Base-by-base conservation (phyloP, 441 rosid genomes). In the Pelargonium myrrhifolium region DNA sequence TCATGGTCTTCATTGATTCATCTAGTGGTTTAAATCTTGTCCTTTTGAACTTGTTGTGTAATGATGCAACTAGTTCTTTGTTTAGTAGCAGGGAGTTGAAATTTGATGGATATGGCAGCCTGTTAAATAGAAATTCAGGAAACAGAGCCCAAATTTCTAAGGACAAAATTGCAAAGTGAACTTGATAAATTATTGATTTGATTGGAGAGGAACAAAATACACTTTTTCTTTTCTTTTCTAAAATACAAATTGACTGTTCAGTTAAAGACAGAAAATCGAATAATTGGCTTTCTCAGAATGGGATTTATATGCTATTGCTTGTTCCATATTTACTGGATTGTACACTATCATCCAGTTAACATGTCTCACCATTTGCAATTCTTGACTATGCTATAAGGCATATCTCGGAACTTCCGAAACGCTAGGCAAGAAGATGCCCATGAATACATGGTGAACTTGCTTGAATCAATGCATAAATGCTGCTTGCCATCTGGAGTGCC, bases 401-500 rank as follows among this genome's bases (percentile, higher is more conserved):
- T 89, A 78, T 94, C 99, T 63, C 85, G 88, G 59, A 92, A 81
- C 78, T 92, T 94, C 72, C 81, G 91, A 71, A 92, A 74, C 64
- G 79, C 86, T 21, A 79, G 96, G 68, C 97, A 92, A 73, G 98
- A 94, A 79, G 98, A 94, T 77, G 99, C 99, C 0, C 99, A 94
- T 51, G 99, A 94, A 60, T 92, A 87, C 81, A 92, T 94, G 99
- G 93, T 94, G 69, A 92, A 78, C 81, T 79, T 94, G 78, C 84
- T 94, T 63, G 99, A 94, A 77, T 92, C 96, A 28, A 94, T 94
- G 98, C 98, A 94, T 75, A 94, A 86, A 74, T 94, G 99, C 72
- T 92, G 94, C 89, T 80, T 94, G 69, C 97, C 99, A 59, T 92
- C 92, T 22, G 98, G 99, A 74, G 96, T 94, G 68, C 94, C 91